phyloP scores from a whole-genome alignment of 805 yeast species.

The Nakazawaea peltata region DNA sequence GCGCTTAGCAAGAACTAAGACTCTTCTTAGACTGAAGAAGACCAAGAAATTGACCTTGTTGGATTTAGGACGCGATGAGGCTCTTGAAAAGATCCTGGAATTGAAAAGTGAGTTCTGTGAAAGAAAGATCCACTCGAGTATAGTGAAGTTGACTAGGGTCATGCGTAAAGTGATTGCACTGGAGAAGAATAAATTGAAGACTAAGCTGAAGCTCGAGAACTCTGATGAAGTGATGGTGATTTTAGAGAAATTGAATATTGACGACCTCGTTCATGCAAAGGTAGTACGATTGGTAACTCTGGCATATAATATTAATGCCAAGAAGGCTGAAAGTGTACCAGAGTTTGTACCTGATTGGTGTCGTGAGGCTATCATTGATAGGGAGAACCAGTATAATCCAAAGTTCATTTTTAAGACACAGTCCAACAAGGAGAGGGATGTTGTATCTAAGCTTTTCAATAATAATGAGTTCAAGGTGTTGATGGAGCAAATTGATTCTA shows the following conservation, averaged over 20 bases:
- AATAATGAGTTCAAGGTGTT: conserved; percentile 28
- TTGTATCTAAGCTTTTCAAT: conserved; percentile 41
- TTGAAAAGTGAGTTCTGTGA: conserved; percentile 37
- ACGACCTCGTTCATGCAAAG: conserved; percentile 10
- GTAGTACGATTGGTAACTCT: conserved; percentile 12
- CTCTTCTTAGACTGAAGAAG: conserved; percentile 35
- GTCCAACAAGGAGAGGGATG: conserved; percentile 33
- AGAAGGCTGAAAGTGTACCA: conserved; percentile 27
- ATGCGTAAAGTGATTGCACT: conserved; percentile 21
- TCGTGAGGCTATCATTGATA: conserved; percentile 21
- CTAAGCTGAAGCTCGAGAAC: conserved; percentile 12
- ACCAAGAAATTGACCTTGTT: conserved; percentile 31
- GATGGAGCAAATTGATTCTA: conserved; percentile 16
- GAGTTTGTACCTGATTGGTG: conserved; percentile 26
- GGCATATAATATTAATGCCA: conserved; percentile 21
- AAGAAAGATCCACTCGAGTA: conserved; percentile 40
- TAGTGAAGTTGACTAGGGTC: conserved; percentile 31
- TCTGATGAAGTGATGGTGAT: conserved; percentile 12
- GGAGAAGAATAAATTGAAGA: conserved; percentile 6
- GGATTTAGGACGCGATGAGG: conserved; percentile 34
- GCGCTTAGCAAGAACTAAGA: conserved; percentile 41
- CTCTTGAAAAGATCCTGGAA: conserved; percentile 32
- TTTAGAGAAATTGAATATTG: conserved; percentile 12
- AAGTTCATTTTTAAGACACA: conserved; percentile 33
- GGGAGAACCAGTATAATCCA: conserved; percentile 33